Evolutionary conservation across 2,329 filamentous ascomycete genomes (phyloP), one percentile per base, ranked within the genome.

Genomic region (Penicillium sp.): DNA sequence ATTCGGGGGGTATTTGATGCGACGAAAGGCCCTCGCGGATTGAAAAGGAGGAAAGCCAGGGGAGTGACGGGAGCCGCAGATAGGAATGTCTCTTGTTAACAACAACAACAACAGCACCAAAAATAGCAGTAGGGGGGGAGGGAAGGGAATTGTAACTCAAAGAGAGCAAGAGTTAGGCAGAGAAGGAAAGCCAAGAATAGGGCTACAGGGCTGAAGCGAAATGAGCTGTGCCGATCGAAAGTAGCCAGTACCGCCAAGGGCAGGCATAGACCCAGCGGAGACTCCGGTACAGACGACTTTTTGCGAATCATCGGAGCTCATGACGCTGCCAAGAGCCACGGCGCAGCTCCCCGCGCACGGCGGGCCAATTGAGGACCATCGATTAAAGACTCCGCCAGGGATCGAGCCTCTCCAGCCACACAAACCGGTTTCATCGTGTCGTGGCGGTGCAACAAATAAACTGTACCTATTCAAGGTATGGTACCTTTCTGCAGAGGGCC

Each of bases 151-250:
- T 26, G 39, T 9, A n/a, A 42, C 26, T 26, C n/a, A n/a, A 6
- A 12, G 7, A 42, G 24, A 28, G 24, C 6, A 10, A 42, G 41
- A 28, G n/a, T 10, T 24, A 44, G 44, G 28, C 21, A 44, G 36
- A 42, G 13, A 42, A 31, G 53, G 24, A 41, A 39, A 41, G 41
- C 33, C 42, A 53, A 49, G 36, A 18, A 39, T 31, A 63, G 59
- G 60, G 56, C 56, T 62, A 51, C 57, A 66, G 63, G 63, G 62
- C 63, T 65, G 42, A 60, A 61, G 58, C 56, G 59, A 62, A 29
- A 60, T 58, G 39, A 46, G 44, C 38, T 28, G 28, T 49, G 53
- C 53, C 47, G 52, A 53, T 60, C 43, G 42, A n/a, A 15, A 29
- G 42, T 31, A 38, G 28, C 13, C 10, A 18, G 41, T 44, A 44